phyloP scores from a whole-genome alignment of 2,329 filamentous ascomycete species.

The Chaetomium sp. region DNA sequence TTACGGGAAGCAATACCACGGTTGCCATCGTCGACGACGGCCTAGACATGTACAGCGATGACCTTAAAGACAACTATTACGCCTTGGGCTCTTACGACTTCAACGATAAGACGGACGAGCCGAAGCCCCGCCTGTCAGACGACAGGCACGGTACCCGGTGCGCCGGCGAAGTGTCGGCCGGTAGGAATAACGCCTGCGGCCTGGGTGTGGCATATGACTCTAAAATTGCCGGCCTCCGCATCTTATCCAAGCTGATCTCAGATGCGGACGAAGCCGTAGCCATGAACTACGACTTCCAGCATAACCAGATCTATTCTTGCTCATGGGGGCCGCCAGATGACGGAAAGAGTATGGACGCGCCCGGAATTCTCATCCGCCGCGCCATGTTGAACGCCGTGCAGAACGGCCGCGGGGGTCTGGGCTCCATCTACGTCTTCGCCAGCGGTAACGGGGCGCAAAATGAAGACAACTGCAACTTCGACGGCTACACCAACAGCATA shows the following conservation, averaged over 20 bases:
- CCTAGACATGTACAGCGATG: conserved; percentile 91
- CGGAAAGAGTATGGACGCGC: conserved; percentile 89
- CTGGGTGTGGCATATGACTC: conserved; percentile 95
- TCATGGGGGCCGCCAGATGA: conserved; percentile 98
- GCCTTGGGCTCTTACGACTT: conserved; percentile 92
- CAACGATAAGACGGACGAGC: conserved; percentile 80
- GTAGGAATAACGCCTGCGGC: conserved; percentile 89
- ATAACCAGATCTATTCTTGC: conserved; percentile 97
- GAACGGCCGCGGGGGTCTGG: conserved; percentile 77
- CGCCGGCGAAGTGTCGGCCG: conserved; percentile 90
- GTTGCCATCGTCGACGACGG: conserved; percentile 97
- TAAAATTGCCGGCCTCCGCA: conserved; percentile 87
- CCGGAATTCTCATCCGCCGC: conserved; percentile 81
- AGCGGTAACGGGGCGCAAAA: conserved; percentile 86
- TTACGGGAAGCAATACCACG: conserved; percentile 85
- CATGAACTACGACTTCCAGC: conserved; percentile 87
- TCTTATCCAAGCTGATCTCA: conserved; percentile 85
- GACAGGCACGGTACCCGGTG: conserved; percentile 92
- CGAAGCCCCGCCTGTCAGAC: conserved; percentile 78
- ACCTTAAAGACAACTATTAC: conserved; percentile 92
- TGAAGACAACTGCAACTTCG: conserved; percentile 98
- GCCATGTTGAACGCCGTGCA: conserved; percentile 94
- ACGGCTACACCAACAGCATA: conserved; percentile 98
- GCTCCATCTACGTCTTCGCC: conserved; percentile 95
- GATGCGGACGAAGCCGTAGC: conserved; percentile 91